phyloP scores from a whole-genome alignment of 306 rosid species.

The Sphenostylis stenocarpa region DNA sequence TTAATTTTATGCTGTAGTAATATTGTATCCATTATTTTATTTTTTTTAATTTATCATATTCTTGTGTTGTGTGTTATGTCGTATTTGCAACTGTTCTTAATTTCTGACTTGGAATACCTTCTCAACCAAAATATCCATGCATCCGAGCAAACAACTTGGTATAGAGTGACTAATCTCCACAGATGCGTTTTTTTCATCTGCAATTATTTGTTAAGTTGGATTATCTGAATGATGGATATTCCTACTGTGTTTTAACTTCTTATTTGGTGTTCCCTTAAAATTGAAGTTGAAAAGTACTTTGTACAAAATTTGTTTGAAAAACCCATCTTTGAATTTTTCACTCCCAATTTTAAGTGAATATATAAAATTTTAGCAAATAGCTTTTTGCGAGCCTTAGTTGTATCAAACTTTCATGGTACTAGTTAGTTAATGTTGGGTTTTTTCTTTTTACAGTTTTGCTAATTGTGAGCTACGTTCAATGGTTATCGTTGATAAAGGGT shows the following conservation, averaged over 20 bases:
- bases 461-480: conserved; percentile 92
- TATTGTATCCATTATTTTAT: too few relatives aligned
- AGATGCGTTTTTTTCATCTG: background rate
- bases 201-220: background rate
- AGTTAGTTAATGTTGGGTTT: background rate
- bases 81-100: background rate
- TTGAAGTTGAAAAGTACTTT: background rate
- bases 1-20: too few relatives aligned
- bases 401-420: background rate
- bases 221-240: background rate
- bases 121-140: background rate
- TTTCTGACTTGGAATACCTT: too few relatives aligned
- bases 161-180: background rate
- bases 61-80: background rate
- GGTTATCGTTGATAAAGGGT: conserved; percentile 77
- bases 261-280: background rate
- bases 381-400: background rate
- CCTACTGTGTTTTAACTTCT: background rate
- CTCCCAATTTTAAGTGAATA: background rate
- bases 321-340: background rate
- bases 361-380: background rate
- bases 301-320: background rate
- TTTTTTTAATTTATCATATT: too few relatives aligned
- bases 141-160: background rate
- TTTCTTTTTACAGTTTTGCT: conserved; percentile 61